Evolutionary conservation across 2,329 filamentous ascomycete genomes (phyloP).

Genomic region (Microascus cirrosus): DNA sequence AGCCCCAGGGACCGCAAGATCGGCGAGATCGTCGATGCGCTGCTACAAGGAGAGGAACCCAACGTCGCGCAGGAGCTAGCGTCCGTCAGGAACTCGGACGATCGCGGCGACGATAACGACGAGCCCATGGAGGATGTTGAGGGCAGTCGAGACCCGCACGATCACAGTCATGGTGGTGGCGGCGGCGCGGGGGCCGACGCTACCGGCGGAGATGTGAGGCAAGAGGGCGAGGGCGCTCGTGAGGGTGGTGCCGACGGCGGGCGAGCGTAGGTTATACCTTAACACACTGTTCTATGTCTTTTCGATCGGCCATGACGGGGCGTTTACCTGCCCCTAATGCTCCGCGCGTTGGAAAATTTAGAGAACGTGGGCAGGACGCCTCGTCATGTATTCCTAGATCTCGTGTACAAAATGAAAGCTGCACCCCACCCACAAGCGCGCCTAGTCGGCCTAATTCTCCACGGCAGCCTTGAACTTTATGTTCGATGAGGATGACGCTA

Average conservation of each 20-base stretch:
- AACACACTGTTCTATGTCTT: background rate
- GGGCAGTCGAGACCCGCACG: conserved; percentile 46
- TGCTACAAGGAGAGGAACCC: conserved; percentile 83
- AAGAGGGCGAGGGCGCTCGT: conserved; percentile 79
- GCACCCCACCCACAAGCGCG: background rate
- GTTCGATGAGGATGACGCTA: conserved; percentile 1
- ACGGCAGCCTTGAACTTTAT: background rate
- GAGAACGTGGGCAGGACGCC: conserved; percentile 1
- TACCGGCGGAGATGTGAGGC: conserved; percentile 81
- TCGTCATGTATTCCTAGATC: conserved; percentile 5
- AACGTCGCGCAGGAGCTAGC: conserved; percentile 66
- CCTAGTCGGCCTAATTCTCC: background rate
- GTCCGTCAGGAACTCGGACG: conserved; percentile 41
- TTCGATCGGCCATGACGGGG: background rate
- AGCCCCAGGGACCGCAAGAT: conserved; percentile 79
- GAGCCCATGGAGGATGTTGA: conserved; percentile 50
- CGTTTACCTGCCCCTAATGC: background rate
- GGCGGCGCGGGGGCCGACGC: conserved; percentile 79
- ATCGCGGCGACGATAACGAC: conserved; percentile 43
- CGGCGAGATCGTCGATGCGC: conserved; percentile 71
- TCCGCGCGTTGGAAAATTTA: background rate
- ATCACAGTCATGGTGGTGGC: conserved; percentile 49
- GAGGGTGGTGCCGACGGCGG: conserved; percentile 94
- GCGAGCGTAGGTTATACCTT: conserved; percentile 81
- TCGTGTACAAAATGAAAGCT: conserved; percentile 2